A percentile compares a stretch with the other conserved stretches of the same genome.
Conservation (phyloP, 1,284 basidiomycete genomes). For the Moesziomyces antarcticus region DNA sequence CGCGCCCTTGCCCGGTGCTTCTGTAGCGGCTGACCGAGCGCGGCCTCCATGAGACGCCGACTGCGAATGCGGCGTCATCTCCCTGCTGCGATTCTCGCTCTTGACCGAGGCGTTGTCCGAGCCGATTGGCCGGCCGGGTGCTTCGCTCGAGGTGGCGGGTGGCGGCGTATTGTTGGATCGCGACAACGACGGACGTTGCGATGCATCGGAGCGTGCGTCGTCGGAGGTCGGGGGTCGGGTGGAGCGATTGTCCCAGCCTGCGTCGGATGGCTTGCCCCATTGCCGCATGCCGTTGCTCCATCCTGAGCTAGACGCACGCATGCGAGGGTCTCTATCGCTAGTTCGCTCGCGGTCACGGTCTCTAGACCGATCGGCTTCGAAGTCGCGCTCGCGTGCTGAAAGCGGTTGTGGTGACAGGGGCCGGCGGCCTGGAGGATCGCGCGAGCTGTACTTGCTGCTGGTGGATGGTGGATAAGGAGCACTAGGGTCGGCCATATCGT, state of each 20-base stretch:
- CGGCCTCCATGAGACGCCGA: conserved; percentile 5
- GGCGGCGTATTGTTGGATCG: conserved; percentile 35
- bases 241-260: conserved; percentile 22
- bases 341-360: conserved; percentile 35
- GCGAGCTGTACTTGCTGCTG: conserved; percentile 28
- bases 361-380: conserved; percentile 39
- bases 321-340: conserved; percentile 25
- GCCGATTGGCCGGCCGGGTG: conserved; percentile 6
- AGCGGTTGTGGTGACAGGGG: conserved; percentile 24
- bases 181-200: conserved; percentile 17
- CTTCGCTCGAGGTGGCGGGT: conserved; percentile 22
- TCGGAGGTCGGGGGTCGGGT: conserved; percentile 28
- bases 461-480: conserved; percentile 13
- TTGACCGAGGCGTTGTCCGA: conserved; percentile 29
- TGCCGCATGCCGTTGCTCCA: conserved; percentile 32
- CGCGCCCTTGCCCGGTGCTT: too few species aligned
- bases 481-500: conserved; percentile 19
- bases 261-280: conserved; percentile 41
- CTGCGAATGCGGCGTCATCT: conserved; percentile 21
- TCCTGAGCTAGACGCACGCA: conserved; percentile 19
- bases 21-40: not conserved
- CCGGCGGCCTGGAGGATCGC: conserved; percentile 28
- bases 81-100: conserved; percentile 27
- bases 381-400: conserved; percentile 21
- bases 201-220: conserved; percentile 29